Conservation (phyloP, 257 asterid species). For the Phtheirospermum japonicum region DNA sequence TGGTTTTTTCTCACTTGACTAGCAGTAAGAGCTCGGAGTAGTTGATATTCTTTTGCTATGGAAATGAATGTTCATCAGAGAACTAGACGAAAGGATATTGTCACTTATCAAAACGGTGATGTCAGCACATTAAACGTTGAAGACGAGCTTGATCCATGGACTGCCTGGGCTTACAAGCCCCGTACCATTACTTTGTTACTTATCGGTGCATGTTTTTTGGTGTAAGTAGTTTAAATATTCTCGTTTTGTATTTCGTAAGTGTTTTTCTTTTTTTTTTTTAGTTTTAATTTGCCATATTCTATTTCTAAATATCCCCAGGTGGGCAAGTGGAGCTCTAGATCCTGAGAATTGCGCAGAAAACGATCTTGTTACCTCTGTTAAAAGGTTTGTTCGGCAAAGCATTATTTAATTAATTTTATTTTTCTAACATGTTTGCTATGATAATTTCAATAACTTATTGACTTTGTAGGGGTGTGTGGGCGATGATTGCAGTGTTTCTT, state of each 20-base stretch:
- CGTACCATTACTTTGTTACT: slow-evolving; percentile 75
- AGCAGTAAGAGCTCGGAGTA: slow-evolving; percentile 35
- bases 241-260: neutral
- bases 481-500: slow-evolving; percentile 89
- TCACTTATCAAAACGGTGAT: slow-evolving; percentile 62
- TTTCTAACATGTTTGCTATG: neutral
- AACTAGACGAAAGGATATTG: slow-evolving; percentile 44
- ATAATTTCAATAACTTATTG: slow-evolving; percentile 20
- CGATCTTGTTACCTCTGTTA: slow-evolving; percentile 63
- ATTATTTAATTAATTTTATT: neutral
- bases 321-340: slow-evolving; percentile 96
- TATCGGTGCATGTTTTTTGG: slow-evolving; percentile 90
- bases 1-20: slow-evolving; percentile 16
- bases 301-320: slow-evolving; percentile 46
- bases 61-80: slow-evolving; percentile 56
- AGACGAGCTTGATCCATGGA: slow-evolving; percentile 94
- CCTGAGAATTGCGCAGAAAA: slow-evolving; percentile 60
- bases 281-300: slow-evolving; percentile 2
- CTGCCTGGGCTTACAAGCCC: slow-evolving; percentile 97
- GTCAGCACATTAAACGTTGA: slow-evolving; percentile 36
- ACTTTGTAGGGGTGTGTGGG: slow-evolving; percentile 86
- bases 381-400: slow-evolving; percentile 52
- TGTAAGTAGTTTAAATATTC: slow-evolving; percentile 49
- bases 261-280: neutral
- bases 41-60: slow-evolving; percentile 36